Conservation (phyloP, 108 stramenopile genomes). For the Nannochloropsis oceanica region DNA sequence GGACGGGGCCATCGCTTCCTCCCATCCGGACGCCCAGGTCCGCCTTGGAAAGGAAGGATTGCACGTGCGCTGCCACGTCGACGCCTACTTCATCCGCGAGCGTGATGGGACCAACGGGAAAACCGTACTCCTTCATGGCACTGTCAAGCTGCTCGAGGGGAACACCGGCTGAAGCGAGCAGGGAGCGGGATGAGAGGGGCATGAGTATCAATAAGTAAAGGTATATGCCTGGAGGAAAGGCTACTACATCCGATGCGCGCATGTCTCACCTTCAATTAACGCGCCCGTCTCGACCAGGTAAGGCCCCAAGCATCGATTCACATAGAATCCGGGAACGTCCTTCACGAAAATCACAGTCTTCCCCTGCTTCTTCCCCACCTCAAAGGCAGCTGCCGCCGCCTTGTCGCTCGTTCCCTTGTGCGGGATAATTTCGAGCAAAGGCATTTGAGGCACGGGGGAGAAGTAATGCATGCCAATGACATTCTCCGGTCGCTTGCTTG, state of each 20-base stretch:
- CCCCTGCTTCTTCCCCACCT: constrained; percentile 93
- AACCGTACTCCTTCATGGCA: constrained; percentile 82
- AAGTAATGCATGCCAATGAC: constrained; percentile 99
- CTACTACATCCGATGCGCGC: neutral
- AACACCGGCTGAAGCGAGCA: constrained; percentile 1
- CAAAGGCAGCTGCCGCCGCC: constrained; percentile 71
- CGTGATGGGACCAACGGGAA: constrained; percentile 84
- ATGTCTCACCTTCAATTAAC: constrained; percentile 9
- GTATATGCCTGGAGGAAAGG: neutral
- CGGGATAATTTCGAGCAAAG: constrained; percentile 93
- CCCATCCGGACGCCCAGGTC: constrained; percentile 85
- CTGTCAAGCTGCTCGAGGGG: constrained; percentile 58
- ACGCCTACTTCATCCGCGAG: constrained; percentile 90
- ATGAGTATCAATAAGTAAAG: neutral
- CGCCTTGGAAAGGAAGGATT: constrained; percentile 58
- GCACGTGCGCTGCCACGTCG: constrained; percentile 83
- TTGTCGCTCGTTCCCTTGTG: constrained; percentile 67
- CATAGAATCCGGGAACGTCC: constrained; percentile 99
- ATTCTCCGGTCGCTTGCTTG: constrained; percentile 68
- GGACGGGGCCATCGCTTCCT: constrained; percentile 74
- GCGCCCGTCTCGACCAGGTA: constrained; percentile 64
- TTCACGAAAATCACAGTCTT: constrained; percentile 95
- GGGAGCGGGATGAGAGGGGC: neutral
- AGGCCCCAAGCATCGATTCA: constrained; percentile 96
- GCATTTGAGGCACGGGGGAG: constrained; percentile 94